Evolutionary conservation across 768 basidiomycete genomes (phyloP).

Genomic region (Guyanaporus albipodus): DNA sequence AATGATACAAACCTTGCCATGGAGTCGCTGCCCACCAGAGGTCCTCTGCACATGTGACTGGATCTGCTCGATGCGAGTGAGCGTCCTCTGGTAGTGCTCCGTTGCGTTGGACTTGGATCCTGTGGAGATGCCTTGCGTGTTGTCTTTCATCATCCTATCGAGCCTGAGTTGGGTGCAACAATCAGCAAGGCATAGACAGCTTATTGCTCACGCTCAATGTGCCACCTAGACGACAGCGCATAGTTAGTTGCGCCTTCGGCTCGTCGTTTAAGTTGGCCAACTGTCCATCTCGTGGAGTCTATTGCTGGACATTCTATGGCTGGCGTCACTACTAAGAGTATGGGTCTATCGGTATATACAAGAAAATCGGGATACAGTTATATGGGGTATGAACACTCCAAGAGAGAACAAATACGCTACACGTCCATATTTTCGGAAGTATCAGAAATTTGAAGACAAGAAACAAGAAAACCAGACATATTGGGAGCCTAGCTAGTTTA

Average conservation of each 20-base stretch:
- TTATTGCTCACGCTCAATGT: no score
- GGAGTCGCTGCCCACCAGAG: slow-evolving; percentile 53
- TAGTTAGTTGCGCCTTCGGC: no score
- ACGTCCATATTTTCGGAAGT: slow-evolving; percentile 12
- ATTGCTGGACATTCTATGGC: no score
- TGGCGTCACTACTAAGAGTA: no score
- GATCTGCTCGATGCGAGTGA: slow-evolving; percentile 63
- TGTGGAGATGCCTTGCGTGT: not conserved
- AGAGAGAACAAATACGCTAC: slow-evolving; percentile 7
- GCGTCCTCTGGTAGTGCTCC: slow-evolving; percentile 56
- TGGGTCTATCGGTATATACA: slow-evolving; percentile 13
- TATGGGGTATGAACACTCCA: slow-evolving; percentile 3
- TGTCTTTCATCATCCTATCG: slow-evolving; percentile 17
- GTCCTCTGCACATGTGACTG: slow-evolving; percentile 59
- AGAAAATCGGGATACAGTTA: slow-evolving; percentile 10
- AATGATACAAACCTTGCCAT: slow-evolving; percentile 79
- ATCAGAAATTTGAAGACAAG: slow-evolving; percentile 9
- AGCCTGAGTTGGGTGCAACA: not conserved
- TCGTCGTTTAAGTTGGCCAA: no score
- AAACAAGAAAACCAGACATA: slow-evolving; percentile 3
- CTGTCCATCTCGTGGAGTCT: no score
- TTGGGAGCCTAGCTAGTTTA: slow-evolving; percentile 1
- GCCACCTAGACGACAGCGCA: no score
- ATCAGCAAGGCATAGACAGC: no score
- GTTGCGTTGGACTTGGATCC: slow-evolving; percentile 30